Base-by-base conservation (phyloP, 2,329 filamentous ascomycete genomes). In the Trichoderma semiorbis region DNA sequence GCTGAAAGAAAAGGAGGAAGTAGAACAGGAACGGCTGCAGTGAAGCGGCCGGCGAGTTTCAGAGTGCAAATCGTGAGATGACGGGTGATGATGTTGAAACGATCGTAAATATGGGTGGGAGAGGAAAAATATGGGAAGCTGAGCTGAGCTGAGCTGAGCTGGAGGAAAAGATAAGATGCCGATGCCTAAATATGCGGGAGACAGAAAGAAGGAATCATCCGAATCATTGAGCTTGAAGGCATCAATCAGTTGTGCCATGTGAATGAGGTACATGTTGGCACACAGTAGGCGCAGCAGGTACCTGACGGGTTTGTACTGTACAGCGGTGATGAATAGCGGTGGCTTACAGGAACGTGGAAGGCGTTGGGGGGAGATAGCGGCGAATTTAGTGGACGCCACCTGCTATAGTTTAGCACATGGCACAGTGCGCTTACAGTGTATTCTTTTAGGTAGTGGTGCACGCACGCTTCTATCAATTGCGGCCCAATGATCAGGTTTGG, bases 81-180 rank as follows among this genome's bases (percentile, higher is more conserved):
- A 57, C 64, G 18, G 18, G 64, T 67, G 50, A 67, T 43, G 64
- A 67, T 58, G 64, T 58, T 67, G 64, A 24, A 67, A 67, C 21
- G 36, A 43, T 58, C 26, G 50, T 58, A 28, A 28, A 57, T 43
- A 28, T 58, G 50, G 21, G 21, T 28, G 24, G 47, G 6, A 21
- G 50, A 32, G 10, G 28, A 32, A 67, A 16, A 57, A 34, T 14
- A 36, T 3, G 14, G 14, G 10, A 16, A 24, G 21, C n/a, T 7
- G n/a, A 21, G 43, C n/a, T 12, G 43, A 21, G 43, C n/a, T 12
- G 43, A n/a, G 43, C 18, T 21, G 43, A 50, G 43, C 16, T 30
- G 16, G 30, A 28, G 30, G 16, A 57, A 30, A 14, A 58, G 39
- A 43, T 5, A 43, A 50, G 43, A 50, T 50, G 47, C n/a, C 47